phyloP scores from a whole-genome alignment of 495 filamentous ascomycete species.

The Tuber calosporum region DNA sequence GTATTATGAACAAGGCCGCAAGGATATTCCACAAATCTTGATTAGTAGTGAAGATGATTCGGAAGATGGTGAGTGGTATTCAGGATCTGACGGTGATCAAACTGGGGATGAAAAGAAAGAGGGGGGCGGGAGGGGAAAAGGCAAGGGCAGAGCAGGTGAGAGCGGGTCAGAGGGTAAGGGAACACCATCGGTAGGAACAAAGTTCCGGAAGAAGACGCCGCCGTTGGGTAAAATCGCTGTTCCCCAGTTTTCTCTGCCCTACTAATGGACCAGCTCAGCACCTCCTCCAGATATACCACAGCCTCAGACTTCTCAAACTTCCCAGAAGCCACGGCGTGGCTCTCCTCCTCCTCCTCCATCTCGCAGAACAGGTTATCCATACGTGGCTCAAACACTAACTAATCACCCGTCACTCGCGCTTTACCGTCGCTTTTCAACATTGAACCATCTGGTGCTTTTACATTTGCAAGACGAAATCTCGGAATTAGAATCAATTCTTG shows the following conservation, averaged over 20 bases:
- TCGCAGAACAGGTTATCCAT: slow-evolving; percentile 31
- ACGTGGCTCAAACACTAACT: slow-evolving; percentile 31
- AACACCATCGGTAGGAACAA: not conserved
- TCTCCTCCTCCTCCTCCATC: slow-evolving; percentile 11
- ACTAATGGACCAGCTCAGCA: not conserved
- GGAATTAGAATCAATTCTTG: slow-evolving; percentile 64
- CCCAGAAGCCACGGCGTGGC: slow-evolving; percentile 5
- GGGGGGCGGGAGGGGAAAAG: not conserved
- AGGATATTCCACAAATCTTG: not conserved
- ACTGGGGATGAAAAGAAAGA: slow-evolving; percentile 17
- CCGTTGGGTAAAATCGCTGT: slow-evolving; percentile 8
- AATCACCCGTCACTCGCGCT: slow-evolving; percentile 44
- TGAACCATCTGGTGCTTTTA: slow-evolving; percentile 79
- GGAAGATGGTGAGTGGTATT: slow-evolving; percentile 3
- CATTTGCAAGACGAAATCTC: slow-evolving; percentile 81
- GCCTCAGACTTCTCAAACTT: slow-evolving; percentile 5
- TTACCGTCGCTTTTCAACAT: slow-evolving; percentile 73
- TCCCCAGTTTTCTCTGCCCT: slow-evolving; percentile 8
- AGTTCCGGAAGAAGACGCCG: not conserved
- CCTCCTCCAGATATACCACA: not conserved
- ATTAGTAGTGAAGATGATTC: slow-evolving; percentile 9
- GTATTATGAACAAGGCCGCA: slow-evolving; percentile 20
- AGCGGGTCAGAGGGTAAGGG: not conserved
- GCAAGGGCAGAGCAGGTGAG: slow-evolving; percentile 1
- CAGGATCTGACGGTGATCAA: not conserved